Conservation (phyloP, 1,284 basidiomycete genomes). For the Cystobasidium pallidum region DNA sequence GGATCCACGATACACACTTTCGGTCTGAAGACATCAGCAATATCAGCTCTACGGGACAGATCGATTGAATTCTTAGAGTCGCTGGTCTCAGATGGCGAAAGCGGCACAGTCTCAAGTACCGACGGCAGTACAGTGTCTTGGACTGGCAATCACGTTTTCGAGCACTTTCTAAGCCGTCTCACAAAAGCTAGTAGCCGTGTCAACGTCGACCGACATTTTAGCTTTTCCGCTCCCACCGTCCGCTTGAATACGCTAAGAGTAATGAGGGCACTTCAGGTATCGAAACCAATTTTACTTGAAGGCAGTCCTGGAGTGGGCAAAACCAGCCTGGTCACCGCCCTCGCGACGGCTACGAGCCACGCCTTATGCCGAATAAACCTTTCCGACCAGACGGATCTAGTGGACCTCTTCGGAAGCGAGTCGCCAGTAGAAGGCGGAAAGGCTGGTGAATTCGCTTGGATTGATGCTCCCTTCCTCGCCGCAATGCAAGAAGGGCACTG, state of each 20-base stretch:
- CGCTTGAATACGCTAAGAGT: conserved; percentile 86
- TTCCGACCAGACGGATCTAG: conserved; percentile 96
- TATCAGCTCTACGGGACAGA: background rate
- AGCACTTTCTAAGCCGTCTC: background rate
- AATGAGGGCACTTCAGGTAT: conserved; percentile 83
- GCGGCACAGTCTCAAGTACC: no score
- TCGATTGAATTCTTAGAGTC: conserved; percentile 6
- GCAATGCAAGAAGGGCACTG: conserved; percentile 92
- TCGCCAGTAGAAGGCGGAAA: conserved; percentile 89
- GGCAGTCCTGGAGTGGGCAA: conserved; percentile 99
- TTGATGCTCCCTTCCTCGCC: conserved; percentile 91
- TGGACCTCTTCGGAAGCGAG: conserved; percentile 96
- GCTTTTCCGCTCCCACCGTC: conserved; percentile 85
- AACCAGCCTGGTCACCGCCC: conserved; percentile 86
- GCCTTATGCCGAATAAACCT: conserved; percentile 93
- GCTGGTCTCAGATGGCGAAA: background rate
- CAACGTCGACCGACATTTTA: conserved; percentile 62
- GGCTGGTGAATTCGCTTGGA: conserved; percentile 95
- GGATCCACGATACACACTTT: conserved; percentile 47
- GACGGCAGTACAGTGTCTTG: background rate
- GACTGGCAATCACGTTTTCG: conserved; percentile 1
- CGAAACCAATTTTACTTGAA: conserved; percentile 91
- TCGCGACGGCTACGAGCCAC: conserved; percentile 80
- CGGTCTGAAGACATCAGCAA: background rate
- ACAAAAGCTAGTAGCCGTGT: background rate